A percentile compares a stretch with the other conserved stretches of the same genome.
phyloP scores from a whole-genome alignment of 2,329 filamentous ascomycete species.

The Dothideomycetes sp. region DNA sequence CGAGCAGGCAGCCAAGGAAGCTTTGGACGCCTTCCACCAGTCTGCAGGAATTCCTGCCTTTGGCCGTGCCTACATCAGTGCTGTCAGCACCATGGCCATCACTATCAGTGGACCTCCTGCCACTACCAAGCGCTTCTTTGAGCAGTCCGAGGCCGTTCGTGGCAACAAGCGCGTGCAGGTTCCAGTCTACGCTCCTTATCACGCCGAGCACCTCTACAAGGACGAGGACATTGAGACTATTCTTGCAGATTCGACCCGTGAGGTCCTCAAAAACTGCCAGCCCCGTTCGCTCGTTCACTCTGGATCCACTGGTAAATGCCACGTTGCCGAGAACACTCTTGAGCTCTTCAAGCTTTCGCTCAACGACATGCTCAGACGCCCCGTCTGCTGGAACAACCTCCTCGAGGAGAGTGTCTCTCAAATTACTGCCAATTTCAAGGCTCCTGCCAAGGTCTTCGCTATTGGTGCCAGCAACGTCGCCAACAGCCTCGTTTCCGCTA shows the following conservation, averaged over 20 bases:
- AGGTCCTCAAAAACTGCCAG: slow-evolving; percentile 33
- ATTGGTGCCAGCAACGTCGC: slow-evolving; percentile 46
- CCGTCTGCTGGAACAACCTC: slow-evolving; percentile 42
- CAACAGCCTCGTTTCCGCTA: slow-evolving; percentile 45
- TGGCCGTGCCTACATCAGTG: slow-evolving; percentile 49
- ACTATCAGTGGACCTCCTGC: slow-evolving; percentile 51
- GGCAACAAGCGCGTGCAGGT: slow-evolving; percentile 44
- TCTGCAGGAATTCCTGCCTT: slow-evolving; percentile 43
- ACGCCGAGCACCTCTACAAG: slow-evolving; percentile 47
- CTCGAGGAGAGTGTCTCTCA: slow-evolving; percentile 40
- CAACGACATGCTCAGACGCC: slow-evolving; percentile 37
- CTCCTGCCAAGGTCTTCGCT: slow-evolving; percentile 37
- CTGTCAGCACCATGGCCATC: slow-evolving; percentile 49
- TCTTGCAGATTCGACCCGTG: slow-evolving; percentile 32
- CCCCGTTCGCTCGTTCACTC: slow-evolving; percentile 39
- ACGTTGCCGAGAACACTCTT: slow-evolving; percentile 36
- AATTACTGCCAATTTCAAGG: slow-evolving; percentile 33
- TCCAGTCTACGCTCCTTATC: slow-evolving; percentile 50
- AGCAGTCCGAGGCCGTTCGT: slow-evolving; percentile 39
- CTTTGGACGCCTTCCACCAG: slow-evolving; percentile 50
- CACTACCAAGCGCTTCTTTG: slow-evolving; percentile 44
- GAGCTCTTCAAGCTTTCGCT: slow-evolving; percentile 37
- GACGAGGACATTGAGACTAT: slow-evolving; percentile 44
- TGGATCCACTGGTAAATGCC: slow-evolving; percentile 37
- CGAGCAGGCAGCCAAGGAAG: slow-evolving; percentile 42